These are phyloP conservation scores for Tulasnella calospora DNA, from an alignment of 768 basidiomycete species.

Conservation along the genomic window DNA sequence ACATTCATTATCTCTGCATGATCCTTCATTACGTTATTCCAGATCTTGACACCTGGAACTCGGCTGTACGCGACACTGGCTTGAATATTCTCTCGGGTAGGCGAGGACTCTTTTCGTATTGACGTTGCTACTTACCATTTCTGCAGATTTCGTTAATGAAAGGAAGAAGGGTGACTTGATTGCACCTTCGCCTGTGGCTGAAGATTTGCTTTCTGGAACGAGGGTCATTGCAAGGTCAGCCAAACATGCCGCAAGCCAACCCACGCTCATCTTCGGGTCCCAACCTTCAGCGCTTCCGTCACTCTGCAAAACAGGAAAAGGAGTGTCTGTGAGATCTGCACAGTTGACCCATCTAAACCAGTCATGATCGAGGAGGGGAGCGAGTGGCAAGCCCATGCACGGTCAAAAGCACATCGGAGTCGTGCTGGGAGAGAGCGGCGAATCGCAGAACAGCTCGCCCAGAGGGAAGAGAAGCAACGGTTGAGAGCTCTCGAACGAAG, in stretches of 20 bases:
- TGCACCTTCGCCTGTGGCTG: constrained; percentile 52
- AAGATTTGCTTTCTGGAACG: constrained; percentile 48
- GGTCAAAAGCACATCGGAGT: constrained; percentile 27
- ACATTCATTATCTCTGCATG: not conserved
- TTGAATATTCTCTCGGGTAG: constrained; percentile 48
- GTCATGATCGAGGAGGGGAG: constrained; percentile 55
- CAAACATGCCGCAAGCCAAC: constrained; percentile 27
- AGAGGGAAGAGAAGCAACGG: constrained; percentile 24
- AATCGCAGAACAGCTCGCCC: constrained; percentile 4
- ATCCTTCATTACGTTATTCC: not conserved
- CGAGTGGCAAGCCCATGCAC: constrained; percentile 52
- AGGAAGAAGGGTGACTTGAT: constrained; percentile 52
- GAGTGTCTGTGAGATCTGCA: constrained; percentile 59
- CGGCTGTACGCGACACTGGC: constrained; percentile 51
- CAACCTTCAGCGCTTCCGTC: constrained; percentile 49
- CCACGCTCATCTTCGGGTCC: not conserved
- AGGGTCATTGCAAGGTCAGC: constrained; percentile 37
- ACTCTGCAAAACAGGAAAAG: constrained; percentile 51
- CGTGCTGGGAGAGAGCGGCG: constrained; percentile 28
- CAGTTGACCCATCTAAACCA: constrained; percentile 51
- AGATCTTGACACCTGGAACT: constrained; percentile 57
- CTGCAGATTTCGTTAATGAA: constrained; percentile 54
- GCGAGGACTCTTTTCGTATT: constrained; percentile 20
- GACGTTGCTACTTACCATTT: not conserved
- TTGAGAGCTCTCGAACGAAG: not conserved